Percentiles rank a stretch among this genome's conserved stretches.
These are phyloP conservation scores for Adansonia madagascariensis DNA, from an alignment of 441 rosid species.

Conservation along the genomic window DNA sequence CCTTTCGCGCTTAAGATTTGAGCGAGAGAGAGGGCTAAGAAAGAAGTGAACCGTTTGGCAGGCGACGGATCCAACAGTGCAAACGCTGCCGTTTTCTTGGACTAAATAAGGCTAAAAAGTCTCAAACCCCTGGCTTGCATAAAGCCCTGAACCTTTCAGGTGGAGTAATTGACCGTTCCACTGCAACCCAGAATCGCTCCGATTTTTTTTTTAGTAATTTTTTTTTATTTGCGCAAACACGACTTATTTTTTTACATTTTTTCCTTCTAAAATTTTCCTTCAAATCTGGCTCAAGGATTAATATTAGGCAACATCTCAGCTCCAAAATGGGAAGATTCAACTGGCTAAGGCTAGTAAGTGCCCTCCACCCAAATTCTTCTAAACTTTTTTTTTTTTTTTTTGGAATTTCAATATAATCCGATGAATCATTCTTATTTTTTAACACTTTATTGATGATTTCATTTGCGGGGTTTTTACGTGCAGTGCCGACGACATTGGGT, in stretches of 20 bases:
- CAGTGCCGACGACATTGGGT: slow-evolving; percentile 60
- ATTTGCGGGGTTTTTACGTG: neutral
- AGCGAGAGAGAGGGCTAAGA: neutral
- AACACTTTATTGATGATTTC: neutral
- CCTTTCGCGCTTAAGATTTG: neutral
- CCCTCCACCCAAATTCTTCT: neutral
- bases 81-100: neutral
- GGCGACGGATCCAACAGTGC: neutral
- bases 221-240: neutral
- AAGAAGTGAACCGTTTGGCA: neutral
- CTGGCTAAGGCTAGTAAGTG: slow-evolving; percentile 54
- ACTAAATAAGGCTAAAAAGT: neutral
- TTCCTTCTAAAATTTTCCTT: neutral
- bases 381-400: slow-evolving; percentile 3
- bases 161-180: neutral
- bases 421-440: neutral
- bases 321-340: slow-evolving; percentile 50
- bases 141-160: neutral
- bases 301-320: neutral
- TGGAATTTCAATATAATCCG: neutral
- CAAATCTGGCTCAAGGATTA: neutral
- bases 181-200: slow-evolving; percentile 5
- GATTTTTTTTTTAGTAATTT: neutral
- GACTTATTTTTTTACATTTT: neutral
- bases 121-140: slow-evolving; percentile 1